Evolutionary conservation across 2,329 filamentous ascomycete genomes (phyloP), one percentile per base, ranked within the genome.

Genomic region (Orbilia javanica): DNA sequence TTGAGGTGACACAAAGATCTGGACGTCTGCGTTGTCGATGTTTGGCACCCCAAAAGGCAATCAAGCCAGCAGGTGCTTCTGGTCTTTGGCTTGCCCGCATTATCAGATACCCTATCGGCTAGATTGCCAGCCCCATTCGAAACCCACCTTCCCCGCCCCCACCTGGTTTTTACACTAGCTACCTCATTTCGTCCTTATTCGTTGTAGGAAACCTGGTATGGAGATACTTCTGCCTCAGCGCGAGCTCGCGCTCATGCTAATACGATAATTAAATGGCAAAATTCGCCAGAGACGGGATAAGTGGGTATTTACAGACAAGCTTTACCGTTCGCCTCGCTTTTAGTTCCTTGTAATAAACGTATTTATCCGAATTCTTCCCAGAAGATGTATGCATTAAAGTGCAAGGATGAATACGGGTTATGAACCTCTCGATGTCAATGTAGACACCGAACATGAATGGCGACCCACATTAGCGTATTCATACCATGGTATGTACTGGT

Each of bases 1-100:
- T 78, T 71, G 22, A 71, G 52, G 74, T 78, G 13, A 46, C 74
- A 78, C 74, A 78, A 50, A 68, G 36, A 42, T 60, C 8, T 62
- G 34, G 62, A 64, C 34, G 22, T 62, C 50, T 68, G 74, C 52
- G 74, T 77, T 77, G 73, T 77, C 42, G 62, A 55, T 50, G 60
- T 67, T 66, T 67, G 62, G 63, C 8, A 44, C 42, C 42, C n/a
- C 42, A 20, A 60, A 72, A 36, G 60, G 72, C 72, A 76, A 76
- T 70, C 72, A 65, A 15, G 42, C 62, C 31, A 20, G 29, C 27
- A 22, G 15, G 22, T 11, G 18, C 4, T 13, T 52, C 25, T 29
- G 5, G 4, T 31, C 3, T 13, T 31, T 29, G 25, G 13, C 25
- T 22, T 6, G 50, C 13, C 15, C 7, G 6, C 4, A 31, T 31